Evolutionary conservation across 2,329 filamentous ascomycete species (phyloP).

Genomic region (Orbilia oligospora): DNA sequence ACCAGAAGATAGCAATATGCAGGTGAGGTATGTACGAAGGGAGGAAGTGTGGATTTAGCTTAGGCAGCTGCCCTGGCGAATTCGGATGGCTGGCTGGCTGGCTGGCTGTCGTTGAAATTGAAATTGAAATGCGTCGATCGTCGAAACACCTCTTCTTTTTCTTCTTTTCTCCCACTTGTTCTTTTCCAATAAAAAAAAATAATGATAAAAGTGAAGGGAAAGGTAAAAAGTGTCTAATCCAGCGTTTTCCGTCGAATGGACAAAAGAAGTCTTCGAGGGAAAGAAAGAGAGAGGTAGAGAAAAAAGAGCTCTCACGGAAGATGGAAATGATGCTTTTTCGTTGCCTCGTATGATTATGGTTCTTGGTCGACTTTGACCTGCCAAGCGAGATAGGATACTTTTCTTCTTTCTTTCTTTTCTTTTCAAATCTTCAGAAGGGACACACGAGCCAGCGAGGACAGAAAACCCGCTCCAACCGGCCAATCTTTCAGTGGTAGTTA

Average conservation of each 20-base stretch:
- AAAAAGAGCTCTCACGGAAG: conserved; percentile 8
- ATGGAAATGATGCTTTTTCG: conserved; percentile 4
- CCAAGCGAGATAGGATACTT: conserved; percentile 6
- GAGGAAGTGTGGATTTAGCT: conserved; percentile 9
- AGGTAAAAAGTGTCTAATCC: neutral
- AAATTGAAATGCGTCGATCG: conserved; percentile 44
- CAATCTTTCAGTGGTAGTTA: too few relatives aligned
- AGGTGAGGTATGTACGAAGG: conserved; percentile 3
- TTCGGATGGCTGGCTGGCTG: conserved; percentile 52
- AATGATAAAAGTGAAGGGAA: neutral
- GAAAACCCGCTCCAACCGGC: neutral
- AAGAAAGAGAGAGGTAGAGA: neutral
- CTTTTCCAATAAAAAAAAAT: neutral
- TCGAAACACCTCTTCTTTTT: conserved; percentile 8
- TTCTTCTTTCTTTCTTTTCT: conserved; percentile 1
- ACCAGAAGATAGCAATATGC: neutral
- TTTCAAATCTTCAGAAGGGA: neutral
- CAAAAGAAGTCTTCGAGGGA: neutral
- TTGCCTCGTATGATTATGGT: conserved; percentile 25
- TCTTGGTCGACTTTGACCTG: conserved; percentile 14
- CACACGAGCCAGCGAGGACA: conserved; percentile 19
- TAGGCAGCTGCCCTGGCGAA: conserved; percentile 46
- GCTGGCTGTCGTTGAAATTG: conserved; percentile 46
- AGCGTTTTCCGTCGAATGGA: conserved; percentile 20
- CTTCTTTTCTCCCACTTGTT: too few relatives aligned